Evolutionary conservation across 192 early-diverging fungal species (phyloP), one percentile per base, ranked within the genome.

Genomic region (Rhizophagus clarus): DNA sequence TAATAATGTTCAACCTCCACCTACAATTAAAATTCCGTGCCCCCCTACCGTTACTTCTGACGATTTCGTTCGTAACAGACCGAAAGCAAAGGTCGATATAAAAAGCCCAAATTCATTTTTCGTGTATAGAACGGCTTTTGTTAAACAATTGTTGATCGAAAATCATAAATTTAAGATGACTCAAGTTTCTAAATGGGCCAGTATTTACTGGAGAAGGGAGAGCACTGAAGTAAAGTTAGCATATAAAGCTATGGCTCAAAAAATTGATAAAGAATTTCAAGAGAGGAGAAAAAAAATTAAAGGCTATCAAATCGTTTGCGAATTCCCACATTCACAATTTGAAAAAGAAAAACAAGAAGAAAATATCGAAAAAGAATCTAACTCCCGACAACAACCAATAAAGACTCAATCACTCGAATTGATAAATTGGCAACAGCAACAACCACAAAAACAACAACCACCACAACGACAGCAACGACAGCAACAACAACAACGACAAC

Each of bases 241-340:
- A 10, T 72, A 72, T 45, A 40, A 24, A 26, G 11, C 15, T 14
- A 28, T 72, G 12, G 71, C 71, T 10, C 22, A 47, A 28, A 42
- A 72, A n/a, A 47, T 72, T 14, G 71, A 72, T 47, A 72, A 49
- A 40, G 26, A 45, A 47, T 72, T 45, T 49, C 40, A 28, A 47
- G 71, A 72, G 14, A 72, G 26, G 24, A 45, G 24, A 47, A 47
- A n/a, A 72, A 7, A 22, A 22, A 72, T 72, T 42, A 66, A 29
- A 29, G 63, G 63, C 15, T 66, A 66, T 66, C 11, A 15, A 66
- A 66, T 66, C 28, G 63, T 66, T 66, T 29, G 63, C 17, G 51
- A 56, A 22, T 6, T 8, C 29, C 63, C 10, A 66, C 12, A 12
- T 45, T 45, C 28, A 10, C 10, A 66, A 0, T 4, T 11, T 29